Conservation (phyloP, 106 monocot genomes). For the Dendrobium chrysotoxum region DNA sequence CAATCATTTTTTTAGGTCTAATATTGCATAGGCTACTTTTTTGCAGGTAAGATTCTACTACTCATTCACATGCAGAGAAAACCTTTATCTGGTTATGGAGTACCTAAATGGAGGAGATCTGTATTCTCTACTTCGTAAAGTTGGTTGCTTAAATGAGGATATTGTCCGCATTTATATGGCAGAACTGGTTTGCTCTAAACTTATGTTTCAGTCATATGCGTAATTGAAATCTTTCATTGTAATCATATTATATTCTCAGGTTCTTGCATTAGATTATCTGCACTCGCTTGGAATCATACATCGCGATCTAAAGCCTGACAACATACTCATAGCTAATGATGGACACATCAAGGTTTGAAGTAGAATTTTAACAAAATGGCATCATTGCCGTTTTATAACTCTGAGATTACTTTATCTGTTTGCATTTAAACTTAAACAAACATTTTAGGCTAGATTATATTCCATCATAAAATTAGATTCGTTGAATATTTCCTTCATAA, state of each 20-base stretch:
- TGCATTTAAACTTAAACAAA: neutral
- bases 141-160: slow-evolving; percentile 66
- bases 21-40: neutral
- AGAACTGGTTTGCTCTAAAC: slow-evolving; percentile 52
- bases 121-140: slow-evolving; percentile 61
- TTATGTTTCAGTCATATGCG: neutral
- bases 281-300: slow-evolving; percentile 64
- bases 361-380: neutral
- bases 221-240: neutral
- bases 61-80: slow-evolving; percentile 64
- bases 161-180: slow-evolving; percentile 52
- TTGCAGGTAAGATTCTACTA: slow-evolving; percentile 43
- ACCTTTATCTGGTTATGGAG: slow-evolving; percentile 71
- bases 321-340: slow-evolving; percentile 63
- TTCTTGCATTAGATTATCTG: slow-evolving; percentile 78
- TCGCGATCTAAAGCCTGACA: slow-evolving; percentile 75
- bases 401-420: neutral
- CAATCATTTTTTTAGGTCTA: neutral
- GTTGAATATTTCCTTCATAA: neutral
- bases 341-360: slow-evolving; percentile 66
- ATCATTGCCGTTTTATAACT: neutral
- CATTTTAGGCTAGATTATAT: too few species aligned
- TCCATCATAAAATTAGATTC: neutral
- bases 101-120: slow-evolving; percentile 79
- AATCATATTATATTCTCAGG: slow-evolving; percentile 18